A percentile compares a stretch with the other conserved stretches of the same genome.
phyloP scores from a whole-genome alignment of 1,284 basidiomycete genomes.

The Apiotrichum veenhuisii region DNA sequence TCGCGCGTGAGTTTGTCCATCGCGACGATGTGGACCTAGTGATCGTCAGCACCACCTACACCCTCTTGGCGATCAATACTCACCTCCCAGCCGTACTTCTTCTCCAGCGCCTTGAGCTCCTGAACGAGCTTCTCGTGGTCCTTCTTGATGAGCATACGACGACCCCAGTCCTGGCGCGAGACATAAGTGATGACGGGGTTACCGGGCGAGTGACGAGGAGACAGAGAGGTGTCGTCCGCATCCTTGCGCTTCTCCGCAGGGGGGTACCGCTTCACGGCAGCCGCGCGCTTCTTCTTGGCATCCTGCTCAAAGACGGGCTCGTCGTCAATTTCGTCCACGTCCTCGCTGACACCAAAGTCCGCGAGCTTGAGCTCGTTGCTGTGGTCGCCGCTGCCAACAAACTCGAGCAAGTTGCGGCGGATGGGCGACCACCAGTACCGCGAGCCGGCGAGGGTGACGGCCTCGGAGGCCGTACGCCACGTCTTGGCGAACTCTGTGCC shows the following conservation, averaged over 20 bases:
- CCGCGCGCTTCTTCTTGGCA: background rate
- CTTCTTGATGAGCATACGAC: conserved; percentile 55
- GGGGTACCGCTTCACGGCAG: no score
- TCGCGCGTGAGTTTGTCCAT: conserved; percentile 72
- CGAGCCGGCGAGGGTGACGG: conserved; percentile 68
- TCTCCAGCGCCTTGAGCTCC: conserved; percentile 58
- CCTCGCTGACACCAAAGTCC: conserved; percentile 43
- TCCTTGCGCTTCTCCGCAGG: conserved; percentile 1
- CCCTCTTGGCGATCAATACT: conserved; percentile 4
- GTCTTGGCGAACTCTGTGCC: conserved; percentile 64
- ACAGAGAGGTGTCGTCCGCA: background rate
- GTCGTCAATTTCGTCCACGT: background rate
- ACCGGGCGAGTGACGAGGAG: conserved; percentile 19
- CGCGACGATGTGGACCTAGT: conserved; percentile 66
- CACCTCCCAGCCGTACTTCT: conserved; percentile 70
- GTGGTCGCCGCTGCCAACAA: conserved; percentile 56
- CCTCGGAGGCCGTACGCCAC: conserved; percentile 67
- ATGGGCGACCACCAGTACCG: conserved; percentile 76
- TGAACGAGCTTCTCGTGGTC: conserved; percentile 50
- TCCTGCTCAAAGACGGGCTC: conserved; percentile 8
- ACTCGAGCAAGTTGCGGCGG: conserved; percentile 65
- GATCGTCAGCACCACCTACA: conserved; percentile 1
- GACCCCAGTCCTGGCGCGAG: conserved; percentile 78
- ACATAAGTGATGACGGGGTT: conserved; percentile 77
- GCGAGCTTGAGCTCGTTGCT: conserved; percentile 16